These are phyloP conservation scores for Cyberlindnera petersonii DNA, from an alignment of 805 yeast species.

Conservation along the genomic window DNA sequence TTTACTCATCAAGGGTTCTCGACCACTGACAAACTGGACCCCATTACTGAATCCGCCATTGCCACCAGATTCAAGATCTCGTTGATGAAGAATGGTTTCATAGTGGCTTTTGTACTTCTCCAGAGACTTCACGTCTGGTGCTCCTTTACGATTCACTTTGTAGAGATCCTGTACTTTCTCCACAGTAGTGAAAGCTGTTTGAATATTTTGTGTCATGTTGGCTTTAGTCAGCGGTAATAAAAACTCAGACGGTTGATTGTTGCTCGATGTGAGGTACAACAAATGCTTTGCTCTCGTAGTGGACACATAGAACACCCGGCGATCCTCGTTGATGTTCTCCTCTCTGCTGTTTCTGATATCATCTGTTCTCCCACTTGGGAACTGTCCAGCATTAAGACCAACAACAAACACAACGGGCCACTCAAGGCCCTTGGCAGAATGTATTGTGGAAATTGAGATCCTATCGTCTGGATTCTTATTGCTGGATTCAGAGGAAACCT, in stretches of 20 bases:
- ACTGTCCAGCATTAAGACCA: slow-evolving; percentile 57
- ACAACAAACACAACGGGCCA: slow-evolving; percentile 93
- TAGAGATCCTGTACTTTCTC: slow-evolving; percentile 7
- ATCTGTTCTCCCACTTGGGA: slow-evolving; percentile 51
- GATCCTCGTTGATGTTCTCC: slow-evolving; percentile 60
- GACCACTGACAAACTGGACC: not conserved
- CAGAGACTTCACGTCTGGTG: not conserved
- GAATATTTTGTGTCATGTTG: not conserved
- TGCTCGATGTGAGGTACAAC: slow-evolving; percentile 37
- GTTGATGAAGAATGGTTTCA: not conserved
- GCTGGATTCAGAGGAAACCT: slow-evolving; percentile 24
- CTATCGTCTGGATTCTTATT: slow-evolving; percentile 25
- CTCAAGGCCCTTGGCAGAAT: slow-evolving; percentile 89
- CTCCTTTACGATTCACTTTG: not conserved
- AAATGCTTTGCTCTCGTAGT: slow-evolving; percentile 73
- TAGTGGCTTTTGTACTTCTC: not conserved
- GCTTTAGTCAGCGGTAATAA: slow-evolving; percentile 12
- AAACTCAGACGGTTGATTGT: slow-evolving; percentile 10
- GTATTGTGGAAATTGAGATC: slow-evolving; percentile 76
- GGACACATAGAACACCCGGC: slow-evolving; percentile 85
- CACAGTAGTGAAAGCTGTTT: slow-evolving; percentile 3
- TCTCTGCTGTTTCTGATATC: slow-evolving; percentile 14
- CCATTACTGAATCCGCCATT: not conserved
- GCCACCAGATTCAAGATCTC: slow-evolving; percentile 18
- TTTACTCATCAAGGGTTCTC: not conserved